Conservation (phyloP, 2,329 filamentous ascomycete genomes). For the Phialophora verrucosa region DNA sequence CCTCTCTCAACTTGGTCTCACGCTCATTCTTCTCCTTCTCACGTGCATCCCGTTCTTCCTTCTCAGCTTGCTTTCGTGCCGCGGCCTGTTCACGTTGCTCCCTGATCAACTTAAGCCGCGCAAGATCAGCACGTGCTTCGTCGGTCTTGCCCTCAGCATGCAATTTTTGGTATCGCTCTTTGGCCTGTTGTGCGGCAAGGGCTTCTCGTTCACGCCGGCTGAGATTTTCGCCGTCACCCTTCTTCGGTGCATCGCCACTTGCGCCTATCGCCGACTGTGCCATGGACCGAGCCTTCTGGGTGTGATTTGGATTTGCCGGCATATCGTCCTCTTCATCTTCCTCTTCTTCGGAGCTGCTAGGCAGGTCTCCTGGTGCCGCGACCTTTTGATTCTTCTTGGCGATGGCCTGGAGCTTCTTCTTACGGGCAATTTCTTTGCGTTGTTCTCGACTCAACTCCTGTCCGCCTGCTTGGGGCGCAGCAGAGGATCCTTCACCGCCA, state of each 20-base stretch:
- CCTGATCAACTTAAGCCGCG: constrained; percentile 77
- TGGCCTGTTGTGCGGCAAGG: constrained; percentile 82
- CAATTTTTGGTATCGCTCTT: constrained; percentile 87
- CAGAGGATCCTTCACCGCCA: constrained; percentile 56
- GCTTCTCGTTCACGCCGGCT: constrained; percentile 76
- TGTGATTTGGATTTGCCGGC: constrained; percentile 90
- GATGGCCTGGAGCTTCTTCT: constrained; percentile 87
- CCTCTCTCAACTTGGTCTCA: constrained; percentile 49
- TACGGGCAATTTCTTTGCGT: constrained; percentile 84
- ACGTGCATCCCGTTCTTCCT: constrained; percentile 56
- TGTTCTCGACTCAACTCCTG: constrained; percentile 76
- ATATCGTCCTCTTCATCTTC: constrained; percentile 47
- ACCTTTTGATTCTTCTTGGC: constrained; percentile 72
- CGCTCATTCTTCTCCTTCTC: constrained; percentile 47
- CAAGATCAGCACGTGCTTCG: constrained; percentile 87
- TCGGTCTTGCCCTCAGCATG: constrained; percentile 97
- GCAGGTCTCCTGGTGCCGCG: constrained; percentile 84
- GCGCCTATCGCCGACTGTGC: constrained; percentile 48
- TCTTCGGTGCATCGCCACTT: constrained; percentile 60
- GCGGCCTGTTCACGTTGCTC: constrained; percentile 87
- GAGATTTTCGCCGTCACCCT: constrained; percentile 61
- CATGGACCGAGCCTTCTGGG: constrained; percentile 69
- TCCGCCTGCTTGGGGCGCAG: constrained; percentile 42
- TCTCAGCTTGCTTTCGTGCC: constrained; percentile 78
- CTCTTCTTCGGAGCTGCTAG: constrained; percentile 63